Evolutionary conservation across 768 basidiomycete genomes (phyloP).

Genomic region (Boletus rex-veris): DNA sequence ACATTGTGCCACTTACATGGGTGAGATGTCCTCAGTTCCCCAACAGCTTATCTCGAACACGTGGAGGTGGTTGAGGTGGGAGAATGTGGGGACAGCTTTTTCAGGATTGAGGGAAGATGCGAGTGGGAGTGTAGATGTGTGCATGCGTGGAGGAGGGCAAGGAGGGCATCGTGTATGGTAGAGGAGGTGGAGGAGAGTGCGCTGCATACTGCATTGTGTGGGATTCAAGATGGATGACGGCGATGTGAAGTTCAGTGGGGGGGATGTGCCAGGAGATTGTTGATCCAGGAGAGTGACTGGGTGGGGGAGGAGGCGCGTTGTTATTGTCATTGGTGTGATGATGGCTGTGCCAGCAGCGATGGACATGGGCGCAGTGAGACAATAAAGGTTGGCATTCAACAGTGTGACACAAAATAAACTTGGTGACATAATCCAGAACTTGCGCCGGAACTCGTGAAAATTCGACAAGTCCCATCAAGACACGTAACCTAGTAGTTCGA

Average conservation of each 20-base stretch:
- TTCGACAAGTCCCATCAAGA: too few relatives aligned
- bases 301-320: too few relatives aligned
- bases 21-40: constrained; percentile 33
- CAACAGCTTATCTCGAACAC: constrained; percentile 21
- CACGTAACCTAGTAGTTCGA: too few relatives aligned
- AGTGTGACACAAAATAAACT: too few relatives aligned
- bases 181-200: constrained; percentile 49
- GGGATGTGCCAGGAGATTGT: constrained; percentile 50
- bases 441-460: too few relatives aligned
- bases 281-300: too few relatives aligned
- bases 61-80: constrained; percentile 13
- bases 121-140: constrained; percentile 39
- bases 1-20: constrained; percentile 31
- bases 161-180: constrained; percentile 50
- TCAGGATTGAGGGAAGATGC: constrained; percentile 22
- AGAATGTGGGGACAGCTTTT: constrained; percentile 20
- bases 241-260: constrained; percentile 64
- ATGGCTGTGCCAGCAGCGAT: too few relatives aligned
- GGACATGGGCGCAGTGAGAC: too few relatives aligned
- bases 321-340: too few relatives aligned
- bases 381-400: too few relatives aligned
- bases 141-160: constrained; percentile 47
- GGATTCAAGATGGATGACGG: constrained; percentile 48
- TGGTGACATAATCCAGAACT: too few relatives aligned
- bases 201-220: constrained; percentile 40